Evolutionary conservation across 306 rosid species (phyloP).

Genomic region (Begonia masoniana): DNA sequence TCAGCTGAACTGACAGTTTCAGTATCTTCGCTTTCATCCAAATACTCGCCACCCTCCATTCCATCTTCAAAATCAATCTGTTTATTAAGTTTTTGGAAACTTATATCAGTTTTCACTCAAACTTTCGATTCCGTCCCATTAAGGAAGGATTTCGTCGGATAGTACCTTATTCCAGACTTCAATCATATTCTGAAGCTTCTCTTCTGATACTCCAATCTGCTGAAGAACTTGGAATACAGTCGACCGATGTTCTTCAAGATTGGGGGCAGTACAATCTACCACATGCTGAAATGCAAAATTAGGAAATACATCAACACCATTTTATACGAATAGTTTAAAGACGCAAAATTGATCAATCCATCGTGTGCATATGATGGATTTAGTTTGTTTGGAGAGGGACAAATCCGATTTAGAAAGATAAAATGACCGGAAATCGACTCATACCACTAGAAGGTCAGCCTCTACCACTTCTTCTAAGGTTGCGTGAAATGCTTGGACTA

Average conservation of each 20-base stretch:
- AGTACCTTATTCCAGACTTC: constrained; percentile 97
- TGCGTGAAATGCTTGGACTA: constrained; percentile 96
- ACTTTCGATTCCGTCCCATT: neutral
- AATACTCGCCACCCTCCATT: constrained; percentile 21
- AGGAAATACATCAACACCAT: constrained; percentile 9
- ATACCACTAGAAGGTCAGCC: constrained; percentile 96
- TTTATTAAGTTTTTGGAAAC: neutral
- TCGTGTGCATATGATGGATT: no score
- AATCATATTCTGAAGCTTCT: constrained; percentile 76
- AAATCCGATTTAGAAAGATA: no score
- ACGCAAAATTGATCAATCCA: no score
- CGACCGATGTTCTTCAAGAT: constrained; percentile 81
- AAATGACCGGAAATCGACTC: constrained; percentile 6
- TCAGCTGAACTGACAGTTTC: constrained; percentile 3
- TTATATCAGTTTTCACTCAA: neutral
- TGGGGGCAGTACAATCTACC: constrained; percentile 89
- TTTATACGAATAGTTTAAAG: neutral
- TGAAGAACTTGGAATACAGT: constrained; percentile 75
- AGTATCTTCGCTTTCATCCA: constrained; percentile 18
- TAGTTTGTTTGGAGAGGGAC: no score
- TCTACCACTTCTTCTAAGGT: constrained; percentile 95
- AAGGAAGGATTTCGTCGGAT: neutral
- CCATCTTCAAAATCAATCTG: constrained; percentile 66
- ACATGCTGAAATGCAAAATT: constrained; percentile 44
- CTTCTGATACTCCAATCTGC: constrained; percentile 73